These are phyloP conservation scores for Lecanicillium sp. DNA, from an alignment of 2,329 filamentous ascomycete species.

Conservation along the genomic window DNA sequence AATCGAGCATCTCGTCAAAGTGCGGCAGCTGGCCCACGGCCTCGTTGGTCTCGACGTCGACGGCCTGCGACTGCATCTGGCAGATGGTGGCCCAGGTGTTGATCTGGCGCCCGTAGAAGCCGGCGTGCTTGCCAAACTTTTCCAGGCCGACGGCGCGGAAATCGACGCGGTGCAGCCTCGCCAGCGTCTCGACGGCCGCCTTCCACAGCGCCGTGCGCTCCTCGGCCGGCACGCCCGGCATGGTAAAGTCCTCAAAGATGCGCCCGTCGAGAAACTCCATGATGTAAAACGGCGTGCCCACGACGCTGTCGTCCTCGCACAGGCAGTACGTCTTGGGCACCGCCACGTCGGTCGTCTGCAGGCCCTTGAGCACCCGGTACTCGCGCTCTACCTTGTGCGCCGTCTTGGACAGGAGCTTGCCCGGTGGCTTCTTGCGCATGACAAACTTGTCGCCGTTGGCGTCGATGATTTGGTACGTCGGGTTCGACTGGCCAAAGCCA, in stretches of 20 bases:
- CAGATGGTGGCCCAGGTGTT: constrained; percentile 76
- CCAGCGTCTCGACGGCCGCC: constrained; percentile 74
- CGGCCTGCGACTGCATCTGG: constrained; percentile 63
- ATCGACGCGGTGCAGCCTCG: constrained; percentile 72
- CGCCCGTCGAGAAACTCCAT: constrained; percentile 94
- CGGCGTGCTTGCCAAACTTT: constrained; percentile 62
- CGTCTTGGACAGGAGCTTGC: constrained; percentile 82
- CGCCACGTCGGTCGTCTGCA: constrained; percentile 71
- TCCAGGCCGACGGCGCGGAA: constrained; percentile 59
- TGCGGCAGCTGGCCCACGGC: constrained; percentile 78
- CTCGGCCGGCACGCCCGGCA: constrained; percentile 61
- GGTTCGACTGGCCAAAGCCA: constrained; percentile 94
- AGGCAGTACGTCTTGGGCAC: constrained; percentile 78
- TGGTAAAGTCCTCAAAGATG: constrained; percentile 81
- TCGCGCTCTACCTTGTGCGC: constrained; percentile 96
- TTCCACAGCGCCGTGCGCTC: constrained; percentile 79
- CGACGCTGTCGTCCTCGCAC: constrained; percentile 71
- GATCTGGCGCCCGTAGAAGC: constrained; percentile 83
- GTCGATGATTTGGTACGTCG: constrained; percentile 85
- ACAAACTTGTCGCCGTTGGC: constrained; percentile 67
- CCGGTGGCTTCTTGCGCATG: constrained; percentile 96
- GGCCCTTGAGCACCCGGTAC: constrained; percentile 80
- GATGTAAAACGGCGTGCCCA: constrained; percentile 93
- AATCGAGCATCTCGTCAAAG: constrained; percentile 70
- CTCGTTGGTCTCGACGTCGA: constrained; percentile 68